A percentile compares a stretch with the other conserved stretches of the same genome.
These are phyloP conservation scores for Astrocystis sublimbata DNA, from an alignment of 495 filamentous ascomycete species.

Conservation along the genomic window DNA sequence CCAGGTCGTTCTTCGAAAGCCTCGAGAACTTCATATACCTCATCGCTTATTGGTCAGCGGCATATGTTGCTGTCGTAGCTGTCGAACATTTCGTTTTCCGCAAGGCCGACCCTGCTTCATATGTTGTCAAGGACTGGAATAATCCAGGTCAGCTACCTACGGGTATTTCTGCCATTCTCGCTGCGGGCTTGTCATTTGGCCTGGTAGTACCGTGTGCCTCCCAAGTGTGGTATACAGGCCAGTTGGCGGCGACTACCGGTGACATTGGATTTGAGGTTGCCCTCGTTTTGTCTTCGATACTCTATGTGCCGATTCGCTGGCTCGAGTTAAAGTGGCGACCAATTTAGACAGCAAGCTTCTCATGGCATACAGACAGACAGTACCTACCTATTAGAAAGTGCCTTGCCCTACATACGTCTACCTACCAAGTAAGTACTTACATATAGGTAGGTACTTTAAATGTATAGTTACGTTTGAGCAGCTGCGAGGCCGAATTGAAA, in stretches of 20 bases:
- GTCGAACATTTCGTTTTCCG: slow-evolving; percentile 51
- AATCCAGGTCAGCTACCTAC: slow-evolving; percentile 45
- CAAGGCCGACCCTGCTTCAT: slow-evolving; percentile 37
- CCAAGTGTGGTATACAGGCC: slow-evolving; percentile 54
- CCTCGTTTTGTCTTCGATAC: slow-evolving; percentile 45
- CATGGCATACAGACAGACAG: background rate
- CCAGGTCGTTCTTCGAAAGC: slow-evolving; percentile 48
- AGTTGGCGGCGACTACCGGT: slow-evolving; percentile 50
- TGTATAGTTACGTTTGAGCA: too few species aligned
- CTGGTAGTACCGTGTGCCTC: slow-evolving; percentile 53
- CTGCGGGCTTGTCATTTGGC: slow-evolving; percentile 38
- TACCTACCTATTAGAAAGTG: too few species aligned
- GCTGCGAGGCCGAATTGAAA: too few species aligned
- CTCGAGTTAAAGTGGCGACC: slow-evolving; percentile 36
- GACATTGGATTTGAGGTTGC: slow-evolving; percentile 58
- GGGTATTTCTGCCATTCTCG: slow-evolving; percentile 45
- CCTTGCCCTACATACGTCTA: too few species aligned
- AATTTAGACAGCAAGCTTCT: background rate
- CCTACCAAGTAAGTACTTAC: too few species aligned
- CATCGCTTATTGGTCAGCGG: slow-evolving; percentile 58
- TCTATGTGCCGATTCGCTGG: slow-evolving; percentile 46
- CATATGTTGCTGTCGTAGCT: slow-evolving; percentile 48
- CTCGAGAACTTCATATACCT: slow-evolving; percentile 54
- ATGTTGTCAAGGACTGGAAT: slow-evolving; percentile 50
- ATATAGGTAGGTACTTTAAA: too few species aligned